Percentiles rank a stretch among this genome's conserved stretches.
Evolutionary conservation across 768 basidiomycete genomes (phyloP).

Genomic region (Cystofilobasidium bisporidii): DNA sequence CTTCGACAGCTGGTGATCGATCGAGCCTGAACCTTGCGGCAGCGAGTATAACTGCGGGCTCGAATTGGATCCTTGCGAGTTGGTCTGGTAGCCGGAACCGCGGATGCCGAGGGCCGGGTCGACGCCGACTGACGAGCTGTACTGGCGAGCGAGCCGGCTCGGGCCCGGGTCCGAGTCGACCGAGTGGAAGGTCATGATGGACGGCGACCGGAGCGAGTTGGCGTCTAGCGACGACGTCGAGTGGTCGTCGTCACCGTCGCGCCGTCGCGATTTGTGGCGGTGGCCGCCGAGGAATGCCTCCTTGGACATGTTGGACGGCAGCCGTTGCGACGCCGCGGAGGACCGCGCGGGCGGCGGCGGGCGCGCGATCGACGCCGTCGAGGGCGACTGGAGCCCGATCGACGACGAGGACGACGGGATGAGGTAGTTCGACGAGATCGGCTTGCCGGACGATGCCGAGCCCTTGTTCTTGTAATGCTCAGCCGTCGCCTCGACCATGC

Average conservation of each 20-base stretch:
- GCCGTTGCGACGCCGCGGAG: neutral
- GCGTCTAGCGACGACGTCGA: slow-evolving; percentile 37
- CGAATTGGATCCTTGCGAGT: slow-evolving; percentile 32
- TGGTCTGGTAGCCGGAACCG: slow-evolving; percentile 12
- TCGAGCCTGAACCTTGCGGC: slow-evolving; percentile 34
- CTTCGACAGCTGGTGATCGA: slow-evolving; percentile 39
- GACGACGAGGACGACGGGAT: slow-evolving; percentile 2
- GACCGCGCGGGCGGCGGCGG: slow-evolving; percentile 4
- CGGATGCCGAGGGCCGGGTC: slow-evolving; percentile 25
- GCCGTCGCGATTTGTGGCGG: slow-evolving; percentile 38
- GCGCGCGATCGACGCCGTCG: slow-evolving; percentile 5
- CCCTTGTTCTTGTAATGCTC: slow-evolving; percentile 26
- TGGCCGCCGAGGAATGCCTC: slow-evolving; percentile 4
- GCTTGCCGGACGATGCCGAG: slow-evolving; percentile 31
- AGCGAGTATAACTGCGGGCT: slow-evolving; percentile 31
- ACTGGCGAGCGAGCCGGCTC: slow-evolving; percentile 30
- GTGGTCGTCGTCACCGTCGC: slow-evolving; percentile 40
- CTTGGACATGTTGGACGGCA: neutral
- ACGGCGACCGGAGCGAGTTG: slow-evolving; percentile 33
- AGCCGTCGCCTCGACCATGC: slow-evolving; percentile 49
- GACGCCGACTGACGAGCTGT: slow-evolving; percentile 27
- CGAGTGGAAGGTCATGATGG: slow-evolving; percentile 35
- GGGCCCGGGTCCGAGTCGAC: slow-evolving; percentile 40
- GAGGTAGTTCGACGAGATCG: slow-evolving; percentile 5
- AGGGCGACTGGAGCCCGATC: slow-evolving; percentile 8